These are phyloP conservation scores for Myxozyma lipomycoides DNA, from an alignment of 805 yeast genomes.

Conservation along the genomic window DNA sequence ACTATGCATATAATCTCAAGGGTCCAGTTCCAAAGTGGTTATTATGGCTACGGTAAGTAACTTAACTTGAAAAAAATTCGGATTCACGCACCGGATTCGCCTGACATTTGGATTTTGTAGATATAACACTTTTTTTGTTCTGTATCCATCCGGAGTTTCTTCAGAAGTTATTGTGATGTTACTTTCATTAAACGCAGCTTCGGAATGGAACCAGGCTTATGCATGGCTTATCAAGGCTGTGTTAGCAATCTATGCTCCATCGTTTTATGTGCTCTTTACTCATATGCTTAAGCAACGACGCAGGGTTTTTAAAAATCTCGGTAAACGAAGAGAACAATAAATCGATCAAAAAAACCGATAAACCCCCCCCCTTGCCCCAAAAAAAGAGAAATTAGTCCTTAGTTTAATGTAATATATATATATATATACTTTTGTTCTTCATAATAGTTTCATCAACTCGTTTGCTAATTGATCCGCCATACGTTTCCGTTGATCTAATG, in stretches of 20 bases:
- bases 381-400: background rate
- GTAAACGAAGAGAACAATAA: slow-evolving; percentile 26
- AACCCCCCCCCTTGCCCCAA: background rate
- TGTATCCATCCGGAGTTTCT: slow-evolving; percentile 91
- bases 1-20: slow-evolving; percentile 66
- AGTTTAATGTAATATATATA: no score
- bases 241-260: slow-evolving; percentile 69
- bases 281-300: slow-evolving; percentile 88
- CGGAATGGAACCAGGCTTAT: slow-evolving; percentile 43
- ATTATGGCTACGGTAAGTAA: slow-evolving; percentile 64
- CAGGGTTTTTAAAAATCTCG: slow-evolving; percentile 48
- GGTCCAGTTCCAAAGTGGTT: slow-evolving; percentile 55
- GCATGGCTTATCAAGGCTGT: slow-evolving; percentile 53
- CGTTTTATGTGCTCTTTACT: slow-evolving; percentile 69
- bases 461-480: slow-evolving; percentile 38
- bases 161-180: slow-evolving; percentile 71
- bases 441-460: slow-evolving; percentile 30
- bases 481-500: slow-evolving; percentile 34
- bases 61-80: background rate
- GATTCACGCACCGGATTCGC: background rate
- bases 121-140: slow-evolving; percentile 75
- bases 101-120: no score
- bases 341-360: background rate
- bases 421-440: background rate
- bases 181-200: slow-evolving; percentile 68